Percentiles rank a stretch among this genome's conserved stretches.
Conservation (phyloP, 768 basidiomycete genomes). For the Tubosaeta sp. region DNA sequence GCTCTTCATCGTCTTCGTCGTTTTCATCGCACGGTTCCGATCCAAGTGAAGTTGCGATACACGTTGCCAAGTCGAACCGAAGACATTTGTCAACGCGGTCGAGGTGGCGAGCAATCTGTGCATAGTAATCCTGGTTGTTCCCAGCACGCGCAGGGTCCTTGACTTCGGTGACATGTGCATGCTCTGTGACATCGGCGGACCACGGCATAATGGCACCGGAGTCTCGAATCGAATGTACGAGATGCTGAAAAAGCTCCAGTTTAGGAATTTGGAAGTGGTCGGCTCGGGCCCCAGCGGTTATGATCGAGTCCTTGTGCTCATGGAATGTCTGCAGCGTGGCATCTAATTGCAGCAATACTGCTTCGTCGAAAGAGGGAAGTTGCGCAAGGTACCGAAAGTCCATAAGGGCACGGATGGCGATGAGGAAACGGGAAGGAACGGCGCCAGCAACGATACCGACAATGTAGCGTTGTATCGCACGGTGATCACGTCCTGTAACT, state of each 20-base stretch:
- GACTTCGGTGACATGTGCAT: background rate
- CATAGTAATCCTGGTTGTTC: background rate
- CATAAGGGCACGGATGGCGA: conserved; percentile 24
- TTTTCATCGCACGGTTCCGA: too few species aligned
- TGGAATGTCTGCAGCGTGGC: too few species aligned
- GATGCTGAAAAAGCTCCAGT: background rate
- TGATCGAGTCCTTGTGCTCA: too few species aligned
- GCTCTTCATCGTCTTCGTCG: too few species aligned
- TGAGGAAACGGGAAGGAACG: background rate
- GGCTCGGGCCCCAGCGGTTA: too few species aligned
- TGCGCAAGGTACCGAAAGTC: conserved; percentile 39
- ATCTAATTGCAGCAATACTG: too few species aligned
- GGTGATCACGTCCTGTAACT: conserved; percentile 5
- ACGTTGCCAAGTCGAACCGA: background rate
- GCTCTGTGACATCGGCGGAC: background rate
- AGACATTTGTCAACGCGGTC: background rate
- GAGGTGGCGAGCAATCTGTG: background rate
- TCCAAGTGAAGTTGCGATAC: too few species aligned
- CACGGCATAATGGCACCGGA: conserved; percentile 7
- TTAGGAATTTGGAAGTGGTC: background rate
- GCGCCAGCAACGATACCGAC: conserved; percentile 13
- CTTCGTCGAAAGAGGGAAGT: too few species aligned
- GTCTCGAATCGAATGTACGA: background rate
- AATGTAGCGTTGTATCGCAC: conserved; percentile 12
- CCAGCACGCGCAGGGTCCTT: background rate